A percentile compares a stretch with the other conserved stretches of the same genome.
Evolutionary conservation across 2,329 filamentous ascomycete species (phyloP).

Genomic region (Claviceps monticola): DNA sequence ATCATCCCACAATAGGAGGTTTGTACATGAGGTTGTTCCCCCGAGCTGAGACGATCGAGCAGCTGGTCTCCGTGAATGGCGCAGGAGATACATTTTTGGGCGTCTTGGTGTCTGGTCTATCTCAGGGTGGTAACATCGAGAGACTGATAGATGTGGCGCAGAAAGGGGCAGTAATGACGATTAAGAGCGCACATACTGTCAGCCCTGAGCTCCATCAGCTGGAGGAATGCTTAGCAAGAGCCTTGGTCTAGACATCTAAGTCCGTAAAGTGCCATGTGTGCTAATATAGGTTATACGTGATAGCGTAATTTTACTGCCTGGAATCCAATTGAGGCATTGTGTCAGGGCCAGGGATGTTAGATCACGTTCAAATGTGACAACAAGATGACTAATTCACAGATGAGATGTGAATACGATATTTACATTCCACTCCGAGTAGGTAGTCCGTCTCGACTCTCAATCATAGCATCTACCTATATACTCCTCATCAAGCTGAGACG

Average conservation of each 20-base stretch:
- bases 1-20: slow-evolving; percentile 48
- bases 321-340: too few species aligned
- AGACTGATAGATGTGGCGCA: slow-evolving; percentile 69
- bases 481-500: too few species aligned
- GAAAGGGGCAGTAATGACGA: slow-evolving; percentile 61
- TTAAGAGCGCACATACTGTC: slow-evolving; percentile 64
- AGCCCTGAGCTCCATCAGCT: slow-evolving; percentile 39
- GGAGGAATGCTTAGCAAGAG: slow-evolving; percentile 21
- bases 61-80: slow-evolving; percentile 83
- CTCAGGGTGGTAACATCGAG: slow-evolving; percentile 39
- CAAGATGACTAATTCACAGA: too few species aligned
- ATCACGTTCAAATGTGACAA: too few species aligned
- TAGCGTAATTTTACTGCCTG: too few species aligned
- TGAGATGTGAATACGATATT: too few species aligned
- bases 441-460: too few species aligned
- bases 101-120: slow-evolving; percentile 66
- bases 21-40: slow-evolving; percentile 70
- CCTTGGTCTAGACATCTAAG: not conserved
- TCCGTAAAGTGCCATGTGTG: too few species aligned
- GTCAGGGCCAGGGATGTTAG: too few species aligned
- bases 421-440: too few species aligned
- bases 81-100: slow-evolving; percentile 90
- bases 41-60: slow-evolving; percentile 48
- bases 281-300: too few species aligned
- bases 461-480: too few species aligned